Evolutionary conservation across 2,329 filamentous ascomycete genomes (phyloP), one percentile per base, ranked within the genome.

Genomic region (Fusarium buharicum): DNA sequence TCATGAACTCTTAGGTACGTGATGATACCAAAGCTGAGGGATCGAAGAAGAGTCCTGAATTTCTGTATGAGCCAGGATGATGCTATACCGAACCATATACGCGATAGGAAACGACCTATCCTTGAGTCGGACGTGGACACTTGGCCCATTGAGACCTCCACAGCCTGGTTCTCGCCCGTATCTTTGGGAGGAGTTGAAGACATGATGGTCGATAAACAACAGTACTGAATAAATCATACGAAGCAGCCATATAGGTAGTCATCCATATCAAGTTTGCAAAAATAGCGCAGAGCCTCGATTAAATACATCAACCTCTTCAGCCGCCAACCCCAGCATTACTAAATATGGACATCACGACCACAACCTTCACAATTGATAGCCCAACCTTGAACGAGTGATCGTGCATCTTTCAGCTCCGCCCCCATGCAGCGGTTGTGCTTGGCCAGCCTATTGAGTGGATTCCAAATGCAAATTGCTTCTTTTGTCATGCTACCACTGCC

Each of bases 21-120:
- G 5, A 49, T 3, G 14, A 44, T 17, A 2, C 13, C 16, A 4
- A 55, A 22, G 3, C 46, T 17, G 17, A 50, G 33, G 11, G 46
- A 46, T 12, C 46, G 52, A 28, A 55, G 45, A 16, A 45, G 39
- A 14, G 18, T 50, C 10, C 16, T 17, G 20, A 40, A 50, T n/a
- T 24, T 27, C 14, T 48, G 20, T 8, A 40, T 17, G 6, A 54
- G 10, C 27, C 30, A 4, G 14, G 50, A 39, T 4, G 36, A 38
- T 7, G 22, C 27, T 28, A 49, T 22, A 30, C 34, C 13, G 12
- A 27, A 37, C 44, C 44, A 17, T 28, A 34, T 33, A 12, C 7
- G 17, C 31, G 24, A 17, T 13, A 27, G 18, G 8, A 50, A 17
- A 30, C 30, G 17, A 13, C 28, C 4, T 22, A 30, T 17, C n/a